These are phyloP conservation scores for Aspergillus unguis DNA, from an alignment of 2,329 filamentous ascomycete genomes.

Conservation along the genomic window DNA sequence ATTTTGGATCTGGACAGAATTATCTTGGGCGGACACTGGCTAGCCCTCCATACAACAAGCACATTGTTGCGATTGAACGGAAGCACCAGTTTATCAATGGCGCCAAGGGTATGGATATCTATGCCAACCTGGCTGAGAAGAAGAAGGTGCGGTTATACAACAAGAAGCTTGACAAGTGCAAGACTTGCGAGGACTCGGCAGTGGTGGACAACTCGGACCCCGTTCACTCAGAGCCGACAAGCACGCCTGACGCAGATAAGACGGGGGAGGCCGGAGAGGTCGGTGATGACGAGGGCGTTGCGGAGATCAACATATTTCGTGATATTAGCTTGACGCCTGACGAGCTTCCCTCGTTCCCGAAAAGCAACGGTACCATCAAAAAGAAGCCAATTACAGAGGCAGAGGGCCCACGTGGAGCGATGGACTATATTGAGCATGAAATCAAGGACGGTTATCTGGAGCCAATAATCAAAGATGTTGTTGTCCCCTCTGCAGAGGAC, in stretches of 20 bases:
- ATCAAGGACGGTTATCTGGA: conserved; percentile 44
- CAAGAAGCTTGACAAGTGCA: conserved; percentile 59
- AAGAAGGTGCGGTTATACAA: conserved; percentile 69
- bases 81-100: conserved; percentile 81
- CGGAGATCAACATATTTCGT: conserved; percentile 33
- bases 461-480: conserved; percentile 36
- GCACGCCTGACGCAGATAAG: conserved; percentile 4
- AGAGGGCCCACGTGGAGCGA: conserved; percentile 29
- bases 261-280: not conserved
- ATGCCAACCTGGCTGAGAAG: conserved; percentile 70
- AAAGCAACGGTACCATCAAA: conserved; percentile 3
- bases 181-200: conserved; percentile 20
- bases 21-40: conserved; percentile 88
- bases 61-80: conserved; percentile 88
- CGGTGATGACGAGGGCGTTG: conserved; percentile 20
- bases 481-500: conserved; percentile 16
- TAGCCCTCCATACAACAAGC: conserved; percentile 76
- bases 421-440: conserved; percentile 46
- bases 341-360: conserved; percentile 24
- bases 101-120: conserved; percentile 78
- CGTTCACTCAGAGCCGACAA: not conserved
- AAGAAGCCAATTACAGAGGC: conserved; percentile 17
- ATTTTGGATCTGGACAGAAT: conserved; percentile 95
- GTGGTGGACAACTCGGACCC: conserved; percentile 4
- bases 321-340: conserved; percentile 32